Evolutionary conservation across 345 rosid species (phyloP).

Genomic region (Rubroshorea leprosula): DNA sequence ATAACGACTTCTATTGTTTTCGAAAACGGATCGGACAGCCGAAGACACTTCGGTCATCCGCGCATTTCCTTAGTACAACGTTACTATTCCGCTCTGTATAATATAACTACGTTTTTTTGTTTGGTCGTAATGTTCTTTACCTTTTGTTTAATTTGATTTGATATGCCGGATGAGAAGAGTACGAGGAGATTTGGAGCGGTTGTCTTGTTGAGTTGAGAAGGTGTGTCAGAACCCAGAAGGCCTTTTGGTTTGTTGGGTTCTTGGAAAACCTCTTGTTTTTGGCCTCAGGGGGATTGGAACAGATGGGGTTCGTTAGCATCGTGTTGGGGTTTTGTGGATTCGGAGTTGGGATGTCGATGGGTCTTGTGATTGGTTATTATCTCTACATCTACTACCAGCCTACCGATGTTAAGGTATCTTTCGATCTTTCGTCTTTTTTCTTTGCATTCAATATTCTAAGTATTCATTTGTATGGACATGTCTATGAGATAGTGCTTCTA

Average conservation of each 20-base stretch:
- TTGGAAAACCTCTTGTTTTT: not conserved
- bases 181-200: not conserved
- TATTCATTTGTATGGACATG: not conserved
- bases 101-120: not conserved
- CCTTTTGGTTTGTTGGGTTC: not conserved
- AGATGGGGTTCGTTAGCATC: constrained; percentile 74
- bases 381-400: constrained; percentile 79
- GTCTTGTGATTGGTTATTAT: constrained; percentile 68
- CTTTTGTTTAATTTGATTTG: not conserved
- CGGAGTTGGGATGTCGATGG: constrained; percentile 73
- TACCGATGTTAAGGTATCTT: constrained; percentile 59
- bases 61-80: not conserved
- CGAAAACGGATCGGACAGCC: not conserved
- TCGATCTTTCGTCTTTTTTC: not conserved
- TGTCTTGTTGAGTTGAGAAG: not conserved
- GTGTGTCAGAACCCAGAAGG: not conserved
- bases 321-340: constrained; percentile 76
- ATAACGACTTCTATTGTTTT: not conserved
- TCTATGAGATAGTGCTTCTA: not conserved
- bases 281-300: not conserved
- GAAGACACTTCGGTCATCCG: not conserved
- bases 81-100: not conserved
- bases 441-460: not conserved
- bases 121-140: not conserved
- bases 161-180: not conserved